Base-by-base conservation (phyloP, 768 basidiomycete species). In the Lanmaoa rubissima region DNA sequence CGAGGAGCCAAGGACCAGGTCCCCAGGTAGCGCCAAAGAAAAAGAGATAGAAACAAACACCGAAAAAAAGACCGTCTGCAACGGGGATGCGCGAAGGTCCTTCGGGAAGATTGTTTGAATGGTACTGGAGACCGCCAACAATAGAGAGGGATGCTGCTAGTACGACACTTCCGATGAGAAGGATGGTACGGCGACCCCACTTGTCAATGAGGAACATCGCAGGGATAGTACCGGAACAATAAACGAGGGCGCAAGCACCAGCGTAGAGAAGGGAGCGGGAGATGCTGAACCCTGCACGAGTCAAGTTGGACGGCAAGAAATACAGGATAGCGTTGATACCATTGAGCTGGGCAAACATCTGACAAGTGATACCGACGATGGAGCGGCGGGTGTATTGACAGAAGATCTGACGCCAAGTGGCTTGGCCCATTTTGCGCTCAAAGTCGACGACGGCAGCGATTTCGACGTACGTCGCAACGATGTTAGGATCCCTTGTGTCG, bases 321-420 rank as follows among this genome's bases (percentile, higher is more conserved):
- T 84, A 85, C 26, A 84, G 72, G 48, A 86, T 78, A 12, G 79
- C 79, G 54, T 82, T 82, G 68, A 82, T 81, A 21, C 81, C 80
- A 62, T 82, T 82, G 66, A 80, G 78, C 58, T 82, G 80, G 1
- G 79, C 79, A 52, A 82, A 81, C 61, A 79, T 77, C 60, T 86
- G 84, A 42, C 79, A 79, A 0, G 78, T 79, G 58, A 79, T 78
- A 9, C 81, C 85, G 2, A 86, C 75, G 53, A 78, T 58, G 5
- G 77, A 69, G 21, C 83, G 79, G 16, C 78, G 75, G 26, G 78
- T 73, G 51, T 83, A 80, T 48, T 78, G 78, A 55, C 63, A 73
- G 70, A 84, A 78, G 48, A 86, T 67, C 47, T 84, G 77, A 31
- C 66, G 61, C 78, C 78, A 82, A n/a, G 76, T 64, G 2, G 78